Evolutionary conservation across 495 filamentous ascomycete species (phyloP).

Genomic region (Tuber borchii): DNA sequence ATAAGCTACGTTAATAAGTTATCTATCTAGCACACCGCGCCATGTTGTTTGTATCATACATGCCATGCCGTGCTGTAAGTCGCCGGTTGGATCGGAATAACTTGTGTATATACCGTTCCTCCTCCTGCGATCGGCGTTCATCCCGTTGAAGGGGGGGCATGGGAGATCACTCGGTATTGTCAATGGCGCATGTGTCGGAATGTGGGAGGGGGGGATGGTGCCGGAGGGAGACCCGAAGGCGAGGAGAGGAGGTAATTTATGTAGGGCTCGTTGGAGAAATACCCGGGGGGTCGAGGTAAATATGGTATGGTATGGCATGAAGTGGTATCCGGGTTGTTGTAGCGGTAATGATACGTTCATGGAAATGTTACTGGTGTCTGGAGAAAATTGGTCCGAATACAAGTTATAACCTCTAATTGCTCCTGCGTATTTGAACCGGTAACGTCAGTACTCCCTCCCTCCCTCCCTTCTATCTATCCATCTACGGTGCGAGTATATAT

Average conservation of each 20-base stretch:
- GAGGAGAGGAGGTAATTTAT: background rate
- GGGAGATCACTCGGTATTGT: background rate
- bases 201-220: background rate
- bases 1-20: background rate
- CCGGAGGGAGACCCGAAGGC: background rate
- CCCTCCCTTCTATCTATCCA: too few species aligned
- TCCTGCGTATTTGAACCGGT: background rate
- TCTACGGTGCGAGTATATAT: background rate
- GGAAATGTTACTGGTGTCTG: too few species aligned
- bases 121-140: background rate
- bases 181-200: background rate
- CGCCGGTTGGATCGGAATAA: background rate
- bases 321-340: background rate
- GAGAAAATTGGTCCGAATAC: background rate
- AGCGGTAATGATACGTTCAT: background rate
- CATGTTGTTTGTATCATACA: background rate
- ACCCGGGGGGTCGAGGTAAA: background rate
- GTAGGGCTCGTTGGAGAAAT: background rate
- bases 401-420: background rate
- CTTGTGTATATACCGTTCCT: background rate
- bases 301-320: background rate
- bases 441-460: background rate
- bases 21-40: background rate
- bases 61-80: background rate
- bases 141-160: background rate